Base-by-base conservation (phyloP, 2,329 filamentous ascomycete species). In the Metarhizium robertsii region DNA sequence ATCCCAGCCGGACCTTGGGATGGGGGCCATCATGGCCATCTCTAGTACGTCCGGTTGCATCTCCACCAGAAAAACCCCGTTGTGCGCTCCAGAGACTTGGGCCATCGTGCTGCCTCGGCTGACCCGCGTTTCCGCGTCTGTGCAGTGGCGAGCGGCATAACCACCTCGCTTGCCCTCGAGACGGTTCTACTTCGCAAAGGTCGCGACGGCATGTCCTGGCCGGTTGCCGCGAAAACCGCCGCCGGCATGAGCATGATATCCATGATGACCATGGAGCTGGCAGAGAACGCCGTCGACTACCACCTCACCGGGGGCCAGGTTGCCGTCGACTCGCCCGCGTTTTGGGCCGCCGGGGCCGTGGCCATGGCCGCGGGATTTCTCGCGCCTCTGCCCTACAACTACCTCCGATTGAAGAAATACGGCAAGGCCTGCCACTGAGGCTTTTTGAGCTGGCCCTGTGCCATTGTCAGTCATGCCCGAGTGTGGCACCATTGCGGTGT, bases 211-310 rank as follows among this genome's bases (percentile, higher is more conserved):
- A 65, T 83, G 0, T 59, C 75, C 0, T 81, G 77, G 78, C 55
- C 61, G 0, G 61, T 61, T 1, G 79, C 80, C 0, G 71, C 69
- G 2, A 75, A 70, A 48, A 82, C 79, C 0, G 80, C 80, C 0
- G 73, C 75, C 25, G 80, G 80, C 1, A 83, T 83, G 80, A 82
- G 79, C 56, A 65, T 81, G 50, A 75, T 82, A 10, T 82, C 79
- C 0, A 83, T 83, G 80, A 10, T 81, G 2, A 77, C 79, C 0
- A 83, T 83, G 79, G 79, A 83, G 61, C 58, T 71, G 3, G 78
- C 75, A 0, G 75, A 82, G 60, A 83, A 83, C 58, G 57, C 68
- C 0, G 79, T 83, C 3, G 80, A 83, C 57, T 82, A 77, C 56
- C 73, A 78, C 55, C 66, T 83, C 0, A 83, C 79, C 0, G 77